Percentiles rank a stretch among this genome's conserved stretches.
phyloP scores from a whole-genome alignment of 768 basidiomycete species.

The Calocera viscosa region DNA sequence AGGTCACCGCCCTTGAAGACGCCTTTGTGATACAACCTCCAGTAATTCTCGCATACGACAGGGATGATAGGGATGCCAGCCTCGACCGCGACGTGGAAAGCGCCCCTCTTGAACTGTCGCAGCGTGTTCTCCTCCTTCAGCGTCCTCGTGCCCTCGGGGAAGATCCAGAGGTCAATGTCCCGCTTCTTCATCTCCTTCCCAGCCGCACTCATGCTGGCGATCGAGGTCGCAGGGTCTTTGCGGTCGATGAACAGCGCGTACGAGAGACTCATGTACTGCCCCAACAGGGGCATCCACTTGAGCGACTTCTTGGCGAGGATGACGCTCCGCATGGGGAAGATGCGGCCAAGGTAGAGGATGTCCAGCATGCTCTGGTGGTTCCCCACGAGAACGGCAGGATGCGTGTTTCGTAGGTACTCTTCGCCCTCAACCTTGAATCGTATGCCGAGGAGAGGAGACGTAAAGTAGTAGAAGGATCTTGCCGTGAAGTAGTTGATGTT shows the following conservation, averaged over 20 bases:
- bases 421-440: conserved; percentile 70
- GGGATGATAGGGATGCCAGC: conserved; percentile 84
- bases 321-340: conserved; percentile 68
- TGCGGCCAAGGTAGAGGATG: conserved; percentile 67
- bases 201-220: conserved; percentile 62
- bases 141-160: conserved; percentile 90
- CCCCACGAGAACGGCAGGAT: conserved; percentile 62
- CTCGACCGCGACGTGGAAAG: conserved; percentile 90
- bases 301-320: conserved; percentile 92
- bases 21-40: conserved; percentile 66
- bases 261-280: conserved; percentile 79
- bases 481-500: conserved; percentile 79
- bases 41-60: conserved; percentile 89
- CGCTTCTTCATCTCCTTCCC: conserved; percentile 61
- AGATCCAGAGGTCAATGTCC: conserved; percentile 78
- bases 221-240: conserved; percentile 58
- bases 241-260: conserved; percentile 89
- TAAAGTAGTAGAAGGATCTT: conserved; percentile 62
- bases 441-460: conserved; percentile 51
- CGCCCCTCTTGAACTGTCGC: conserved; percentile 92
- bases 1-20: conserved; percentile 64
- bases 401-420: conserved; percentile 53
- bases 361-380: conserved; percentile 95
- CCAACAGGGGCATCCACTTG: conserved; percentile 67
- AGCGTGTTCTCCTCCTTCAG: conserved; percentile 51